phyloP scores from a whole-genome alignment of 257 asterid genomes.

The Hygrophila difformis region DNA sequence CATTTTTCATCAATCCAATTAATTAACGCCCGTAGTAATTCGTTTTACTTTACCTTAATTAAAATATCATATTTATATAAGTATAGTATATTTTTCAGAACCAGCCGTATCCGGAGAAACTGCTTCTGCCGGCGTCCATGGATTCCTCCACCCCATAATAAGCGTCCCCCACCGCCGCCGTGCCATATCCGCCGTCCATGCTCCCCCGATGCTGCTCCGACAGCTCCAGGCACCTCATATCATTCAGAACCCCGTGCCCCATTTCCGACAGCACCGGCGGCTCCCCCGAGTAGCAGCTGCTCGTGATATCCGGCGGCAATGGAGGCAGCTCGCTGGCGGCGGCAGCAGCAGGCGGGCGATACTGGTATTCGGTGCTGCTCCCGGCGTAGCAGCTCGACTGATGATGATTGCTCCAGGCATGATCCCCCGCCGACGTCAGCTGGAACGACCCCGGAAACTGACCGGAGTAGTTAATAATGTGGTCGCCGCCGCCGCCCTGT shows the following conservation, averaged over 20 bases:
- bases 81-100: constrained; percentile 32
- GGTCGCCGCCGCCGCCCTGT: constrained; percentile 8
- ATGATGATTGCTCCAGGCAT: too few species aligned
- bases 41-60: too few species aligned
- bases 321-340: constrained; percentile 55
- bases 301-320: constrained; percentile 79
- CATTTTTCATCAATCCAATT: too few species aligned
- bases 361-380: background rate
- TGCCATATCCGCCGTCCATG: constrained; percentile 17
- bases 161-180: constrained; percentile 12
- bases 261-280: constrained; percentile 60
- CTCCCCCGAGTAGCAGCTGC: constrained; percentile 41
- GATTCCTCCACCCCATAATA: constrained; percentile 16
- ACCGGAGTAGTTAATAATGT: constrained; percentile 1
- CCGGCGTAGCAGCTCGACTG: constrained; percentile 3
- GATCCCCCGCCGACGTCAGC: constrained; percentile 26
- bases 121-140: constrained; percentile 19
- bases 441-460: constrained; percentile 25
- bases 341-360: background rate
- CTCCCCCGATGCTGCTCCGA: constrained; percentile 39
- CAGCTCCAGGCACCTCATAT: constrained; percentile 57
- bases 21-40: too few species aligned
- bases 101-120: constrained; percentile 55
- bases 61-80: too few species aligned
- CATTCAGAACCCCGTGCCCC: constrained; percentile 66